Evolutionary conservation across 1,284 basidiomycete species (phyloP), one percentile per base, ranked within the genome.

Genomic region (Hymenochaete sp.): DNA sequence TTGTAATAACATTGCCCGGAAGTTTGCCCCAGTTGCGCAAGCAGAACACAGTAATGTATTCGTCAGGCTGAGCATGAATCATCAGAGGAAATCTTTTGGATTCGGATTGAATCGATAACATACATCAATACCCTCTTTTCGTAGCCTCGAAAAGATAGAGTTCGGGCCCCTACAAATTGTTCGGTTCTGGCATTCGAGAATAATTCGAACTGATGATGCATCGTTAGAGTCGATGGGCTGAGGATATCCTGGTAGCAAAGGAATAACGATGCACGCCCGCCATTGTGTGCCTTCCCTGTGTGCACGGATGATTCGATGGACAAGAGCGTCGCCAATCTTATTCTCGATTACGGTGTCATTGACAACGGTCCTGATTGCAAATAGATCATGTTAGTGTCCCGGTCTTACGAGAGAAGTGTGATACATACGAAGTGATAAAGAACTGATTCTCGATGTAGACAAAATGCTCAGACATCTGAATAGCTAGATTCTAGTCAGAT

Each of bases 371-470:
- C 90, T 89, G 24, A 11, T 10, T 19, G n/a, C 22, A 24, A 42
- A 42, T 39, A 28, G 24, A 36, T 27, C 10, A 11, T n/a, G 24
- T 42, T 32, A 45, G 25, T 24, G n/a, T 3, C 5, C 16, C 16
- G 11, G 4, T 8, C 25, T 13, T n/a, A 38, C 25, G 16, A 32
- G 50, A 44, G 25, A 9, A 43, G 7, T 28, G 38, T n/a, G 7
- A n/a, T 16, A 63, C 80, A 59, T 60, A 88, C 76, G 88, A 96
- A 0, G 93, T 89, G 59, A 98, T 93, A 66, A 99, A 98, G 68
- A 98, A 99, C 62, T 99, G 95, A 59, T 98, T 98, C 63, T 98
- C 93, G 50, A 93, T 91, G 64, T 93, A 92, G 18, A 93, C 85
- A 57, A 92, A 93, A 57, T 90, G 87, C 51, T 98, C 92, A 14